A percentile compares a stretch with the other conserved stretches of the same genome.
These are phyloP conservation scores for Penicillium coffeae DNA, from an alignment of 495 filamentous ascomycete genomes.

Conservation along the genomic window DNA sequence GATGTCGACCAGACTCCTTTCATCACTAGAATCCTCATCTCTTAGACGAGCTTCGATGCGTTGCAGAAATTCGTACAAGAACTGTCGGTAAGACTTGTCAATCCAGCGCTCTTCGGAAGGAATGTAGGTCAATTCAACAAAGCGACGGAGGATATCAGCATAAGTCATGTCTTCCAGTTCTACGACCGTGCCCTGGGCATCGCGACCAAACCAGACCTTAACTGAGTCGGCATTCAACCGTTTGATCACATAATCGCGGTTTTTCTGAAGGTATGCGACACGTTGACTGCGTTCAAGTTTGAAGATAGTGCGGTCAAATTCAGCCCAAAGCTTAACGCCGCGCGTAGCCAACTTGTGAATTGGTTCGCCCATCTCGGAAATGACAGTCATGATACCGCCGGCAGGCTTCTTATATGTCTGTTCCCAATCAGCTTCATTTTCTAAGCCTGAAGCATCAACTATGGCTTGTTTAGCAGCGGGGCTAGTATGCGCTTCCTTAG, in stretches of 20 bases:
- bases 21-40: constrained; percentile 51
- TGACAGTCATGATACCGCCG: constrained; percentile 93
- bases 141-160: constrained; percentile 81
- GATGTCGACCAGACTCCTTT: constrained; percentile 74
- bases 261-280: constrained; percentile 84
- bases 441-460: constrained; percentile 82
- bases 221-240: constrained; percentile 98
- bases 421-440: constrained; percentile 90
- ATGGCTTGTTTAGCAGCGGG: constrained; percentile 93
- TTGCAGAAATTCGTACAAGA: constrained; percentile 92
- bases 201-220: constrained; percentile 97
- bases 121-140: constrained; percentile 96
- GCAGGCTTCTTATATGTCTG: constrained; percentile 91
- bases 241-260: constrained; percentile 90
- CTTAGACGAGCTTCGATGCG: constrained; percentile 92
- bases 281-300: constrained; percentile 92
- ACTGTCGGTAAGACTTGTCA: constrained; percentile 70
- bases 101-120: constrained; percentile 94
- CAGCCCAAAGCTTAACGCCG: constrained; percentile 92
- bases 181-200: constrained; percentile 68
- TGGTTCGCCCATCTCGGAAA: constrained; percentile 98
- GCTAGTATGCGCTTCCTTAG: constrained; percentile 81
- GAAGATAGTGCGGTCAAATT: constrained; percentile 98
- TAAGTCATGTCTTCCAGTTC: constrained; percentile 99
- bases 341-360: constrained; percentile 97